Evolutionary conservation across 2,329 filamentous ascomycete genomes (phyloP).

Genomic region (Sporothrix protearum): DNA sequence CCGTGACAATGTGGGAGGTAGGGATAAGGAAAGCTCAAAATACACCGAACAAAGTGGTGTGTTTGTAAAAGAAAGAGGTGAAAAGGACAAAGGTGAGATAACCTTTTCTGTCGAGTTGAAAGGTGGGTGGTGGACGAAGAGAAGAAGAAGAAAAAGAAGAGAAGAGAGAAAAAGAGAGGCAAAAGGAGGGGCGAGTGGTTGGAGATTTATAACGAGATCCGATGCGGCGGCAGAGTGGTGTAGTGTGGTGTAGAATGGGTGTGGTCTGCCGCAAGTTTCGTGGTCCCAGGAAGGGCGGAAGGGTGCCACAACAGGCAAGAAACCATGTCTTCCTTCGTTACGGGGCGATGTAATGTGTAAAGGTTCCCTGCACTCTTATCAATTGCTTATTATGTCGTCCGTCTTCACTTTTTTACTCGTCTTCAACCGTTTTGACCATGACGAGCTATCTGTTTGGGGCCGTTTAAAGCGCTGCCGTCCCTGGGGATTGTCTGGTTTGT

Average conservation of each 20-base stretch:
- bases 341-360: too few species aligned
- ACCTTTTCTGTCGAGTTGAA: neutral
- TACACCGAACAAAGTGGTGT: neutral
- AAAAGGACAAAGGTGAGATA: neutral
- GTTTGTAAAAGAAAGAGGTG: neutral
- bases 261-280: neutral
- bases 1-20: constrained; percentile 10
- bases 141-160: neutral
- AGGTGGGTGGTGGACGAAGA: neutral
- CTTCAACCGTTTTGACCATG: neutral
- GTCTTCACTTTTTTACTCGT: neutral
- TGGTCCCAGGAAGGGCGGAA: neutral
- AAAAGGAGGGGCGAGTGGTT: neutral
- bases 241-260: neutral
- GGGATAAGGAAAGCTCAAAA: neutral
- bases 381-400: neutral
- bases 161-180: neutral
- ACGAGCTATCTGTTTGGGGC: neutral
- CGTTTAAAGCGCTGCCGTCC: neutral
- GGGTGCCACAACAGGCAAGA: neutral
- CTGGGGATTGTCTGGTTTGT: neutral
- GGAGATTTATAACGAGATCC: constrained; percentile 14
- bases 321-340: neutral
- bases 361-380: neutral
- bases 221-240: neutral